phyloP scores from a whole-genome alignment of 768 basidiomycete genomes.

The Trametes sanguinea region DNA sequence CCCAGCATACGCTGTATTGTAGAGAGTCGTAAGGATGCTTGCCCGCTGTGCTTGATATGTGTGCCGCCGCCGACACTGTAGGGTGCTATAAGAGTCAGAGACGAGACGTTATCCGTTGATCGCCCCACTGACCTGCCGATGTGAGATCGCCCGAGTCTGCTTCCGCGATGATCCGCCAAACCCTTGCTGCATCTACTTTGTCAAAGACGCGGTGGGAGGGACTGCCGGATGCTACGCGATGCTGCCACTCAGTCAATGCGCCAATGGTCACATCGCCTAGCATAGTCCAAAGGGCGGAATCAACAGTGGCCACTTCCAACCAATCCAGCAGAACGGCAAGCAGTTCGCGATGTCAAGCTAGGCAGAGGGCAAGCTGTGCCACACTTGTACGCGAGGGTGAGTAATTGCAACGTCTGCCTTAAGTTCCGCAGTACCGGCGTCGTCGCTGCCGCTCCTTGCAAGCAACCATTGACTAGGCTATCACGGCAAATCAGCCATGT shows the following conservation, averaged over 20 bases:
- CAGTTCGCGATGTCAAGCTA: slow-evolving; percentile 29
- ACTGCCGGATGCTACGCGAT: background rate
- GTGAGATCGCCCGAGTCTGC: slow-evolving; percentile 36
- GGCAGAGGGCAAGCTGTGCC: background rate
- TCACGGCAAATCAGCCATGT: background rate
- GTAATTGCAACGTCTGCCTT: slow-evolving; percentile 32
- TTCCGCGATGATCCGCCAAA: slow-evolving; percentile 42
- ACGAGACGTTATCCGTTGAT: too few species aligned
- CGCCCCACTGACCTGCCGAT: slow-evolving; percentile 41
- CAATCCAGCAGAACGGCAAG: slow-evolving; percentile 27
- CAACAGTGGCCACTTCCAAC: slow-evolving; percentile 15
- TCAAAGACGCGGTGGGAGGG: slow-evolving; percentile 17
- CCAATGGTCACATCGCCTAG: slow-evolving; percentile 41
- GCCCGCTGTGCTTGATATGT: slow-evolving; percentile 36
- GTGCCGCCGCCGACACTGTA: slow-evolving; percentile 50
- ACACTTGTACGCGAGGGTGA: slow-evolving; percentile 39
- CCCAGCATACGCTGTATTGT: slow-evolving; percentile 51
- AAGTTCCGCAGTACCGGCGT: background rate
- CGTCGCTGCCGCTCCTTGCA: background rate
- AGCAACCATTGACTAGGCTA: background rate
- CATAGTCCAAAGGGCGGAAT: slow-evolving; percentile 9
- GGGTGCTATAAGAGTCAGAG: background rate
- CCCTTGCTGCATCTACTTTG: slow-evolving; percentile 28
- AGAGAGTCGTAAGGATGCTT: slow-evolving; percentile 29
- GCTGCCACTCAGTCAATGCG: slow-evolving; percentile 35